Evolutionary conservation across 2,329 filamentous ascomycete genomes (phyloP).

Genomic region (Ceratocystis diversiconidia): DNA sequence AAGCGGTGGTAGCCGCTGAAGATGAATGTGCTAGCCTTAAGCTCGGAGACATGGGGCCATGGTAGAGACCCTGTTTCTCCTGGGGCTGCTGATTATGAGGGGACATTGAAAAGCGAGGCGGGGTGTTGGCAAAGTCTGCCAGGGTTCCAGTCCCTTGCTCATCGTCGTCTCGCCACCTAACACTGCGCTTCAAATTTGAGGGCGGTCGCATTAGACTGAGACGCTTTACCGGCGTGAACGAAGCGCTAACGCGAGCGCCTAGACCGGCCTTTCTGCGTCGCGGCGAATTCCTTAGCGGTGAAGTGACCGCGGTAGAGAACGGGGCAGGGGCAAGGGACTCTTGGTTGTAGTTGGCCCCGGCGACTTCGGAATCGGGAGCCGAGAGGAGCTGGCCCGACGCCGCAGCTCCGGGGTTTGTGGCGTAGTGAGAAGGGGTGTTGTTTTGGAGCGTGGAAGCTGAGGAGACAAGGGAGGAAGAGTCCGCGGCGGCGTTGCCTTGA

Average conservation of each 20-base stretch:
- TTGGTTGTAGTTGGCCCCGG: conserved; percentile 23
- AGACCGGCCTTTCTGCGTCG: conserved; percentile 55
- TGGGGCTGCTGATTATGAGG: conserved; percentile 36
- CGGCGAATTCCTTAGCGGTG: conserved; percentile 66
- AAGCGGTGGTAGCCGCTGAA: not conserved
- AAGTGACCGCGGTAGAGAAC: conserved; percentile 24
- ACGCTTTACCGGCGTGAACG: conserved; percentile 71
- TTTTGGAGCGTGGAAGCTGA: conserved; percentile 14
- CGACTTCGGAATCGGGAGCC: conserved; percentile 13
- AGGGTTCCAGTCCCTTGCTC: conserved; percentile 67
- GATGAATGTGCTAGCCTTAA: conserved; percentile 1
- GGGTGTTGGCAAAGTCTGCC: conserved; percentile 84
- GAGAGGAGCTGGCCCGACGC: conserved; percentile 12
- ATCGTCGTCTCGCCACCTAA: conserved; percentile 91
- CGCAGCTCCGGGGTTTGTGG: conserved; percentile 2
- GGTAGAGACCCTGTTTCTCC: conserved; percentile 21
- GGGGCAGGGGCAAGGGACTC: conserved; percentile 1
- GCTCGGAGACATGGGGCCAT: conserved; percentile 2
- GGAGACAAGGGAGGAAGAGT: not conserved
- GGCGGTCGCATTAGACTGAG: conserved; percentile 13
- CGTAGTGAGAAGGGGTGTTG: conserved; percentile 11
- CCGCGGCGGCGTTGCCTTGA: conserved; percentile 1
- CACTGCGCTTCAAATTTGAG: conserved; percentile 54
- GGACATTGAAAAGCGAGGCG: conserved; percentile 26
- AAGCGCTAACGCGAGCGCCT: conserved; percentile 51